These are phyloP conservation scores for Tuber umbilicatum DNA, from an alignment of 495 filamentous ascomycete genomes.

Conservation along the genomic window DNA sequence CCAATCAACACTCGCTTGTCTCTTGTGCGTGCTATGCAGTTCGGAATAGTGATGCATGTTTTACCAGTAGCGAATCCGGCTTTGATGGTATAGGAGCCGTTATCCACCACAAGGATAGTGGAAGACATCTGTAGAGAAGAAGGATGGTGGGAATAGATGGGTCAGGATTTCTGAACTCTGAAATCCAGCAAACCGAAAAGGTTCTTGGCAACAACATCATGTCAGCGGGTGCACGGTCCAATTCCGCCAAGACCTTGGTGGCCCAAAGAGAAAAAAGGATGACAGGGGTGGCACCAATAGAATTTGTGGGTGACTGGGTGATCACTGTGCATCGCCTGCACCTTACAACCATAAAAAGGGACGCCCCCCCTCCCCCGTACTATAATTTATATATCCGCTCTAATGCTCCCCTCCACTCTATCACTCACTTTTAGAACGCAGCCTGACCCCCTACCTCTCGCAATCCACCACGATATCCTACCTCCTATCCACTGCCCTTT, in stretches of 20 bases:
- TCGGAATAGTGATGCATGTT: constrained; percentile 66
- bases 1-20: constrained; percentile 71
- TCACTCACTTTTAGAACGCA: constrained; percentile 6
- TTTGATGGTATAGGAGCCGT: constrained; percentile 90
- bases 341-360: constrained; percentile 1
- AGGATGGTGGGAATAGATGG: neutral
- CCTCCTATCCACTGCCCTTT: constrained; percentile 10
- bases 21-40: constrained; percentile 78
- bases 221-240: neutral
- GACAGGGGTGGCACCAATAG: neutral
- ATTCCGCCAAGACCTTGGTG: neutral
- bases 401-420: neutral
- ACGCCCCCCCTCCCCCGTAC: neutral
- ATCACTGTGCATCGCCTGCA: neutral
- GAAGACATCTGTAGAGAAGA: constrained; percentile 46
- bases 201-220: neutral
- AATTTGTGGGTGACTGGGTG: neutral
- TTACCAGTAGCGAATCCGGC: constrained; percentile 65
- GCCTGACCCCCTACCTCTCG: neutral
- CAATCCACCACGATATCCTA: neutral
- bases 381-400: neutral
- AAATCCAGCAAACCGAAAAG: neutral
- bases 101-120: constrained; percentile 81
- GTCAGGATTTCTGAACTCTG: neutral
- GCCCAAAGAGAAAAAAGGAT: neutral